Evolutionary conservation across 2,329 filamentous ascomycete genomes (phyloP).

Genomic region (Ophiosphaerella korrae): DNA sequence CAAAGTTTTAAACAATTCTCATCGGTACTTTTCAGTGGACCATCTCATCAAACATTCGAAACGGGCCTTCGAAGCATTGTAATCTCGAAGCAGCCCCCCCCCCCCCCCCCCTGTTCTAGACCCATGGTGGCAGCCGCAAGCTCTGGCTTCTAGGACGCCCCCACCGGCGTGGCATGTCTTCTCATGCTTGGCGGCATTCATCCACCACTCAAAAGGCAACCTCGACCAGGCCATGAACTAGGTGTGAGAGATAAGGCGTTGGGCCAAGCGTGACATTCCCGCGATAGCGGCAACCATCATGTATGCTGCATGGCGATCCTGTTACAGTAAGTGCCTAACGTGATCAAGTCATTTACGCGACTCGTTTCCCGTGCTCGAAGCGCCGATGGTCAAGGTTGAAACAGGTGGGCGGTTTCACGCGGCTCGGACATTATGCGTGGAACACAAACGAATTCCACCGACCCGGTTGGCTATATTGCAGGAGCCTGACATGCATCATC

Average conservation of each 20-base stretch:
- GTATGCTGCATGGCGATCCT: constrained; percentile 14
- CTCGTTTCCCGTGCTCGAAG: constrained; percentile 27
- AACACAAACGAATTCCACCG: constrained; percentile 17
- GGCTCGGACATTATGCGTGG: constrained; percentile 30
- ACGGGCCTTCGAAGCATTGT: constrained; percentile 23
- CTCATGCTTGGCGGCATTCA: constrained; percentile 27
- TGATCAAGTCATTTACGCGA: constrained; percentile 24
- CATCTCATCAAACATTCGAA: constrained; percentile 46
- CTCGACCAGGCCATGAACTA: constrained; percentile 13
- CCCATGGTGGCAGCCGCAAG: constrained; percentile 17
- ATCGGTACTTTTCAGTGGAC: constrained; percentile 27
- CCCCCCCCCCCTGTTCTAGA: constrained; percentile 23
- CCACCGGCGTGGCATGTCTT: constrained; percentile 23
- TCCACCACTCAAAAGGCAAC: constrained; percentile 33
- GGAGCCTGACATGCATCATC: constrained; percentile 14
- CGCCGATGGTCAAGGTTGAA: constrained; percentile 41
- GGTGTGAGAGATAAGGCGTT: constrained; percentile 24
- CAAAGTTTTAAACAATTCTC: constrained; percentile 11
- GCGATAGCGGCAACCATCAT: constrained; percentile 32
- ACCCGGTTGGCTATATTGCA: constrained; percentile 19
- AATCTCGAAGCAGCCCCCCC: constrained; percentile 27
- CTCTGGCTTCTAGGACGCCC: constrained; percentile 18
- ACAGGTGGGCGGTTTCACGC: constrained; percentile 43
- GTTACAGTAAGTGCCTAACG: constrained; percentile 18
- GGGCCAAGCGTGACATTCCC: constrained; percentile 20